Conservation (phyloP, 163 green algal genomes). For the Prototheca wickerhamii region DNA sequence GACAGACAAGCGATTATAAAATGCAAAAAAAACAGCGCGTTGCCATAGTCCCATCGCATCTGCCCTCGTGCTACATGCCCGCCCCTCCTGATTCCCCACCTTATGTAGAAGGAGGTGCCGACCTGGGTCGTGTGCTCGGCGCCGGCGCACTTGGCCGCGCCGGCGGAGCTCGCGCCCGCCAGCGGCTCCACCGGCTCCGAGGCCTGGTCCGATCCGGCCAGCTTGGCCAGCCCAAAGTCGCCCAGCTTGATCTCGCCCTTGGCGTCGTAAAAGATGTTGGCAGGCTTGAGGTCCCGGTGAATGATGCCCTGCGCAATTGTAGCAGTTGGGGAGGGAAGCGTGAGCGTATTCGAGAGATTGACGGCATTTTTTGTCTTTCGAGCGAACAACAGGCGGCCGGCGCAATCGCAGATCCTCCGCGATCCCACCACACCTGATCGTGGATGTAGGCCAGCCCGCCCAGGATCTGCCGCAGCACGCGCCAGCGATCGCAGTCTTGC, state of each 20-base stretch:
- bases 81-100: neutral
- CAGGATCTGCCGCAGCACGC: slow-evolving; percentile 49
- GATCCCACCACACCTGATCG: slow-evolving; percentile 1
- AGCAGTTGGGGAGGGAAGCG: neutral
- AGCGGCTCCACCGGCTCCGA: neutral
- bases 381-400: neutral
- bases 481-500: slow-evolving; percentile 39
- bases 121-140: neutral
- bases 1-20: neutral
- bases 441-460: slow-evolving; percentile 59
- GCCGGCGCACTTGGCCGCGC: neutral
- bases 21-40: neutral
- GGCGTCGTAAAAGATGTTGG: slow-evolving; percentile 82
- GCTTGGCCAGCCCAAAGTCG: slow-evolving; percentile 81
- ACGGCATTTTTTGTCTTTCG: too few species aligned
- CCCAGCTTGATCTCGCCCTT: slow-evolving; percentile 82
- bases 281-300: slow-evolving; percentile 67
- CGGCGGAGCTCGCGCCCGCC: neutral
- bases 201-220: slow-evolving; percentile 1
- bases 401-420: neutral
- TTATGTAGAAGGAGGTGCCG: slow-evolving; percentile 73
- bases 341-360: neutral
- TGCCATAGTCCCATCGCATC: neutral
- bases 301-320: slow-evolving; percentile 39
- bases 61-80: neutral